Evolutionary conservation across 108 stramenopile genomes (phyloP).

Genomic region (Pseudonitzschia pungens): DNA sequence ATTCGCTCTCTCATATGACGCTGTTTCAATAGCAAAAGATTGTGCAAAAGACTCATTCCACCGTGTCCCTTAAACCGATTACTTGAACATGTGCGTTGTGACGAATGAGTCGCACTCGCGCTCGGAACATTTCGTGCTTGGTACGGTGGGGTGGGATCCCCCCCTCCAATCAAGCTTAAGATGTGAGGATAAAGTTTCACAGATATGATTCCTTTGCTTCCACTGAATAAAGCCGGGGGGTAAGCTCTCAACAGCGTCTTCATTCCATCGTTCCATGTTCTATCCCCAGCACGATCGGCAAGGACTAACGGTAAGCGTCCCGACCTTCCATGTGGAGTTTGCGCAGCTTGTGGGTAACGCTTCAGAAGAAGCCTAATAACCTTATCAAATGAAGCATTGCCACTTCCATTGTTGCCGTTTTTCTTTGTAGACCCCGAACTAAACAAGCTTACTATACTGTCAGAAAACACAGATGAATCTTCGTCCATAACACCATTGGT

Average conservation of each 20-base stretch:
- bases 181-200: constrained; percentile 38
- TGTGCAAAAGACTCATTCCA: constrained; percentile 8
- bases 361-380: constrained; percentile 43
- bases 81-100: background rate
- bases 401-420: background rate
- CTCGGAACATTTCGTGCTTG: background rate
- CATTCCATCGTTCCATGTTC: constrained; percentile 51
- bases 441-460: constrained; percentile 6
- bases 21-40: constrained; percentile 7
- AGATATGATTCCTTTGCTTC: constrained; percentile 11
- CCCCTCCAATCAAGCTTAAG: constrained; percentile 34
- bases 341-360: constrained; percentile 45
- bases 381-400: constrained; percentile 29
- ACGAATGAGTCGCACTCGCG: background rate
- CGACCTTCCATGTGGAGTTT: constrained; percentile 36
- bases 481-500: constrained; percentile 13
- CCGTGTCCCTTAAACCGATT: constrained; percentile 15
- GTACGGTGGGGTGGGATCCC: background rate
- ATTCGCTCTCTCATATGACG: background rate
- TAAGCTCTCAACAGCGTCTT: constrained; percentile 38
- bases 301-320: constrained; percentile 45
- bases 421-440: background rate
- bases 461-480: constrained; percentile 21
- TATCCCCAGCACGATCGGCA: constrained; percentile 32
- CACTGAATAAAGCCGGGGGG: constrained; percentile 41